These are phyloP conservation scores for Auricularia sp. DNA, from an alignment of 768 basidiomycete species.

Conservation along the genomic window DNA sequence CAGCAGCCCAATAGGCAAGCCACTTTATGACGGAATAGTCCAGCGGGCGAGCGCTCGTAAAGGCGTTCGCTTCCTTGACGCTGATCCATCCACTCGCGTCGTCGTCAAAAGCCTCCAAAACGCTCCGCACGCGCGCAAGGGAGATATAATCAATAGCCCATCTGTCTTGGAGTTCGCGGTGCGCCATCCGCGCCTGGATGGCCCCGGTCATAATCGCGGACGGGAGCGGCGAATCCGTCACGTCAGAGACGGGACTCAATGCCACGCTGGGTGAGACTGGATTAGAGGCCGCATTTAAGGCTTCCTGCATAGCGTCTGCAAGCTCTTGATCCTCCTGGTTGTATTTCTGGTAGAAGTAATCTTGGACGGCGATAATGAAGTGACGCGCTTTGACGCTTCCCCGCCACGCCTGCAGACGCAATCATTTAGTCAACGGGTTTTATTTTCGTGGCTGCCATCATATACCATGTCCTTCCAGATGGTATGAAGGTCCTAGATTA, in stretches of 20 bases:
- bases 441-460: too few species aligned
- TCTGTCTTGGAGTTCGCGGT: constrained; percentile 12
- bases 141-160: constrained; percentile 29
- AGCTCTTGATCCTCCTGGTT: neutral
- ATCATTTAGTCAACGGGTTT: too few species aligned
- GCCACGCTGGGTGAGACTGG: neutral
- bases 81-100: constrained; percentile 30
- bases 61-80: constrained; percentile 24
- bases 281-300: neutral
- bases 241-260: neutral
- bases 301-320: neutral
- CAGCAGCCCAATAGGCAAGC: constrained; percentile 26
- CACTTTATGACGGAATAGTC: constrained; percentile 14
- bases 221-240: neutral
- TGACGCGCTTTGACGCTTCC: constrained; percentile 42
- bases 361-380: constrained; percentile 34
- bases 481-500: constrained; percentile 31
- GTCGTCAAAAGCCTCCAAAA: constrained; percentile 32
- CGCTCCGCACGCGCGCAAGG: constrained; percentile 20
- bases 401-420: constrained; percentile 32
- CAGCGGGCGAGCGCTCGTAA: constrained; percentile 20
- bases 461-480: constrained; percentile 46
- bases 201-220: neutral
- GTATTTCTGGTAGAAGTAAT: constrained; percentile 23
- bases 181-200: neutral